These are phyloP conservation scores for Amphicarpaea edgeworthii DNA, from an alignment of 306 rosid species.

Conservation along the genomic window DNA sequence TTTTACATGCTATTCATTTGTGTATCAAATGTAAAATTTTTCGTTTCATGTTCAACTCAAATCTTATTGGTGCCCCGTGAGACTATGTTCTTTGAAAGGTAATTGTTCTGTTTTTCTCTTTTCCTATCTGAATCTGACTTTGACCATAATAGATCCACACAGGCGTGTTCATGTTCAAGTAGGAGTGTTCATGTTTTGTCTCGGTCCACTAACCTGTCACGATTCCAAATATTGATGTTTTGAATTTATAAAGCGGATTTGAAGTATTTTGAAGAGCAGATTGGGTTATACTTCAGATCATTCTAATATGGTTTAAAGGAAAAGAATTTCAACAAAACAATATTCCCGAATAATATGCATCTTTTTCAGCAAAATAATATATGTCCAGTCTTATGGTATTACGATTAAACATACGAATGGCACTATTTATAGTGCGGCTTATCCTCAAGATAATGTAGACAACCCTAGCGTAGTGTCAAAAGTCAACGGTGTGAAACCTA, in stretches of 20 bases:
- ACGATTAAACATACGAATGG: not conserved
- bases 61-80: conserved; percentile 45
- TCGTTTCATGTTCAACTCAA: conserved; percentile 56
- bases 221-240: not conserved
- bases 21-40: conserved; percentile 65
- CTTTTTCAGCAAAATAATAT: not conserved
- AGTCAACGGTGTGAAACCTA: conserved; percentile 3
- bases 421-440: not conserved
- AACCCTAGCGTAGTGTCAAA: not conserved
- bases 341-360: not conserved
- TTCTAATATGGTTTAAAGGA: too few species aligned
- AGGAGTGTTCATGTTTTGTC: not conserved
- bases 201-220: not conserved
- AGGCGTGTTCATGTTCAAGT: too few species aligned
- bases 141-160: too few species aligned
- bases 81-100: conserved; percentile 47
- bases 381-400: not conserved
- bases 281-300: too few species aligned
- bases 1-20: conserved; percentile 58
- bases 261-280: not conserved
- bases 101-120: conserved; percentile 25
- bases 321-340: not conserved
- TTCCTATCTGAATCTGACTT: not conserved
- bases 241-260: too few species aligned
- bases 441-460: not conserved